Conservation (phyloP, 2,329 filamentous ascomycete species). For the Fonsecaea monophora region DNA sequence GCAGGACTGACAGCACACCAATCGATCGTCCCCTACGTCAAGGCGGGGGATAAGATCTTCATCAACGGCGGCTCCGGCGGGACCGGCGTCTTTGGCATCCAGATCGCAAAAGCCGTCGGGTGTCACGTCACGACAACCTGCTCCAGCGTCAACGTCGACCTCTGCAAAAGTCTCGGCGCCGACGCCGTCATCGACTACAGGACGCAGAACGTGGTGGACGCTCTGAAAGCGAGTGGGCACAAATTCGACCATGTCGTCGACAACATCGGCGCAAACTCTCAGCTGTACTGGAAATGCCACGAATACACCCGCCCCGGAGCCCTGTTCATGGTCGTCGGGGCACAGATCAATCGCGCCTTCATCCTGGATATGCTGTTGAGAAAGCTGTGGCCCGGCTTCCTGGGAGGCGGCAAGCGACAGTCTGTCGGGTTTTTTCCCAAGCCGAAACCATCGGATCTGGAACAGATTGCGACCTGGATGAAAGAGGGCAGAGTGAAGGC, state of each 20-base stretch:
- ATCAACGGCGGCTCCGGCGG: constrained; percentile 72
- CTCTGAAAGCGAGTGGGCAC: constrained; percentile 46
- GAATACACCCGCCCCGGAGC: constrained; percentile 59
- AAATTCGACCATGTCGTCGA: constrained; percentile 64
- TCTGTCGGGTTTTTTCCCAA: constrained; percentile 46
- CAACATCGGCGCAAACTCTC: constrained; percentile 59
- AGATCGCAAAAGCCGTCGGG: constrained; percentile 67
- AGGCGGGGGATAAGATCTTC: constrained; percentile 63
- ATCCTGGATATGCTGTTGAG: constrained; percentile 44
- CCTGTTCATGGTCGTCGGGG: constrained; percentile 58
- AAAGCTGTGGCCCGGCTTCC: constrained; percentile 52
- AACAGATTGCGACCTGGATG: constrained; percentile 61
- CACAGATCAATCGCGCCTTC: constrained; percentile 5
- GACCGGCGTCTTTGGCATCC: constrained; percentile 65
- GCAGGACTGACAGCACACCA: constrained; percentile 59
- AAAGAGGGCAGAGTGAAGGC: constrained; percentile 63
- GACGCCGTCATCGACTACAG: constrained; percentile 70
- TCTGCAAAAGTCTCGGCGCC: constrained; percentile 66
- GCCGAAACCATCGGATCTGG: constrained; percentile 55
- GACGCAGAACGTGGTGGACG: constrained; percentile 51
- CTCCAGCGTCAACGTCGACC: constrained; percentile 62
- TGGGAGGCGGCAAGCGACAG: constrained; percentile 58
- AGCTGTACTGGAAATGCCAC: constrained; percentile 62
- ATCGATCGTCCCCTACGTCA: constrained; percentile 55
- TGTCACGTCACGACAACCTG: constrained; percentile 63